Base-by-base conservation (phyloP, 345 rosid genomes). In the Eucalyptus sideroxylon region DNA sequence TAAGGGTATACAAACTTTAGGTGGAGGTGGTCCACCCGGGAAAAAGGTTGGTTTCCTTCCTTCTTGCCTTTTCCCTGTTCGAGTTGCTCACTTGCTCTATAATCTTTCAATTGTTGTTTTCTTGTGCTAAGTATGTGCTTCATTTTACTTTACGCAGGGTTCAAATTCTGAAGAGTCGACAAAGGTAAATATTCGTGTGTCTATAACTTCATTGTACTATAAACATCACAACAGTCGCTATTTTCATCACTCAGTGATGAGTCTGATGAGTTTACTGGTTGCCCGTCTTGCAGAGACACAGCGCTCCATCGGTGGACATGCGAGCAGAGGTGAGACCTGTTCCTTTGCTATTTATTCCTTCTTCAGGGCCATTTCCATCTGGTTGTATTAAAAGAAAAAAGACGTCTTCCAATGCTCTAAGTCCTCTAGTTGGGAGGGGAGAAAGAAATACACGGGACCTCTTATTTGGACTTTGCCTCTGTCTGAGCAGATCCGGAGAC, bases 1-100 rank as follows among this genome's bases (percentile, higher is more conserved):
- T 92, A 92, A 94, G 91, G 98, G 98, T 51, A 98, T 97, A 92
- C 98, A 96, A 91, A 95, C 97, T 86, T 91, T 96, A 90, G 99
- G 99, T 72, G 99, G 97, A 60, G 91, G 92, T 88, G 95, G 89
- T 82, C 91, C 90, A 27, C 88, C 95, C 27, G 89, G 86, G 21
- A 94, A 89, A 89, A 94, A 96, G 97, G 99, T 94, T 37, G 16
- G 24, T 77, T 40, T 16, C 31, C 56, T 87, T 47, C 37, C 45
- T 44, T 16, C 16, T 21, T 31, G n/a, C 49, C 59, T 56, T 5
- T 65, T 60, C 14, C 30, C 62, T 56, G 24, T 12, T 40, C 15
- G 11, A 47, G 42, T 15, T 45, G 83, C 34, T 86, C 47, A 4
- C 45, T 86, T 50, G 31, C 13, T 37, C 37, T 16, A 31, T 85